Conservation (phyloP, 2,329 filamentous ascomycete genomes). For the Dactylellina leptospora region DNA sequence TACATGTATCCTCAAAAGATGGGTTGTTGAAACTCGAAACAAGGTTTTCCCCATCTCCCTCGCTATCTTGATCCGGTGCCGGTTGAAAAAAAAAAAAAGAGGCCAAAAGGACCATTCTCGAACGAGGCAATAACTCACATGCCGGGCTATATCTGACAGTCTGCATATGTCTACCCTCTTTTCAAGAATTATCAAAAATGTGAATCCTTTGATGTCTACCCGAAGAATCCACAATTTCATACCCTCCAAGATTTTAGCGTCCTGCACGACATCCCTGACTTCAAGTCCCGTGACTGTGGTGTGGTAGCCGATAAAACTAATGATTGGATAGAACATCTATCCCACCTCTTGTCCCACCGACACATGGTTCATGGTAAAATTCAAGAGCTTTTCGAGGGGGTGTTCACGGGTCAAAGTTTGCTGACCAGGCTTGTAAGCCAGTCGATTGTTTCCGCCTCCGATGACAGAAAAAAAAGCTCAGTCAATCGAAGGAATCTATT, state of each 20-base stretch:
- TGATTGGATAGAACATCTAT: constrained; percentile 34
- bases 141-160: constrained; percentile 36
- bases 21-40: neutral
- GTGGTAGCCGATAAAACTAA: constrained; percentile 46
- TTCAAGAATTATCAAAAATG: constrained; percentile 5
- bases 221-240: constrained; percentile 17
- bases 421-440: constrained; percentile 40
- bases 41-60: neutral
- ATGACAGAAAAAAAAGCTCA: constrained; percentile 38
- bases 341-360: constrained; percentile 33
- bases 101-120: constrained; percentile 38
- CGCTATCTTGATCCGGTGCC: constrained; percentile 15
- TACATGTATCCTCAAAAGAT: constrained; percentile 16
- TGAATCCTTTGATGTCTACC: constrained; percentile 45
- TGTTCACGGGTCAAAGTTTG: constrained; percentile 43
- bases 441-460: constrained; percentile 49
- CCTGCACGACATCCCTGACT: constrained; percentile 53
- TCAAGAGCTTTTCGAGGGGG: constrained; percentile 16
- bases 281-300: constrained; percentile 52
- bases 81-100: too few species aligned
- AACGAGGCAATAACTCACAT: constrained; percentile 50
- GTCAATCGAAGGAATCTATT: constrained; percentile 37
- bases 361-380: constrained; percentile 37
- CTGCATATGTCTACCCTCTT: too few species aligned
- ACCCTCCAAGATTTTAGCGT: constrained; percentile 42